Conservation (phyloP, 805 yeast species). For the Lipomyces mesembrius region DNA sequence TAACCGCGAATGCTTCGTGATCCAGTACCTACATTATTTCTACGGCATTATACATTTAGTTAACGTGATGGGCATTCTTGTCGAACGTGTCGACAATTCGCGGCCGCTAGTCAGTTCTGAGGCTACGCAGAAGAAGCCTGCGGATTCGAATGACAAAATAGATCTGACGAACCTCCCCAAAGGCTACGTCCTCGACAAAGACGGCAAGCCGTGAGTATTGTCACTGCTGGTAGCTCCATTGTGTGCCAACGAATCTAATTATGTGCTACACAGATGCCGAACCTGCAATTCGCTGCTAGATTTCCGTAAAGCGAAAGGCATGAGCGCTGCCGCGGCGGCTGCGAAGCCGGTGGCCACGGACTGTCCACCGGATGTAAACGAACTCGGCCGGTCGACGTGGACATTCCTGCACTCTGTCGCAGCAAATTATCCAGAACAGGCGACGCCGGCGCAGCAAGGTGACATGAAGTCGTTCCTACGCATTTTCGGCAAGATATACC, state of each 20-base stretch:
- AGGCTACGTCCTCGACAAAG: constrained; percentile 66
- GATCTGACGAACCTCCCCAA: constrained; percentile 25
- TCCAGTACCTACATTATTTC: not conserved
- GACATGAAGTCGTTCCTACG: constrained; percentile 73
- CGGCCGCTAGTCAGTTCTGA: constrained; percentile 4
- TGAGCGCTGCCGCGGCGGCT: constrained; percentile 40
- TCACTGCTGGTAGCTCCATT: constrained; percentile 16
- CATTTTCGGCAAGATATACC: constrained; percentile 79
- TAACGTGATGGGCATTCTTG: constrained; percentile 29
- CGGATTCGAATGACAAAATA: constrained; percentile 9
- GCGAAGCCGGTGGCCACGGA: constrained; percentile 46
- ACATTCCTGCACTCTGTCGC: constrained; percentile 88
- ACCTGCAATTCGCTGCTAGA: constrained; percentile 83
- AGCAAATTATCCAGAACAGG: constrained; percentile 79
- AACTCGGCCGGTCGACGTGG: constrained; percentile 88
- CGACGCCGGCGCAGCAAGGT: constrained; percentile 62
- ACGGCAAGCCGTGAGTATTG: constrained; percentile 86
- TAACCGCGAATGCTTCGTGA: not conserved
- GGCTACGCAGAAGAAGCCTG: constrained; percentile 16
- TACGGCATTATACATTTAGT: constrained; percentile 2
- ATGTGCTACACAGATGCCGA: constrained; percentile 63
- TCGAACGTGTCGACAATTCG: constrained; percentile 28
- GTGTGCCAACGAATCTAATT: not conserved
- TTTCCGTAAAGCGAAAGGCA: constrained; percentile 64
- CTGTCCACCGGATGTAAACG: constrained; percentile 85